phyloP scores from a whole-genome alignment of 805 yeast species.

The Nematodospora valgi region DNA sequence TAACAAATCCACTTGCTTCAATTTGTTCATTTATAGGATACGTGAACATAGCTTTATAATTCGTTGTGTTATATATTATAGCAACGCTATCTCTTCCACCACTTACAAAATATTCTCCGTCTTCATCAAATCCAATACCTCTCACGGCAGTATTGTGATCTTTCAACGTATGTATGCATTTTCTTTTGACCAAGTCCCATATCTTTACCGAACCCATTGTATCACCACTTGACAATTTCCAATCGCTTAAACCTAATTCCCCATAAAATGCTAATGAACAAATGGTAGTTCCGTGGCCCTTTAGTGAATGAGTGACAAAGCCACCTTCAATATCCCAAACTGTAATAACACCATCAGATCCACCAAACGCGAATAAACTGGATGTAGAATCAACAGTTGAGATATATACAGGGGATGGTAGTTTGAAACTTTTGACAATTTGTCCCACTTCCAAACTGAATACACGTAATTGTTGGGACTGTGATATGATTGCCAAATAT shows the following conservation, averaged over 20 bases:
- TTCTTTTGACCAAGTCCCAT: slow-evolving; percentile 73
- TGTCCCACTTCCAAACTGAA: slow-evolving; percentile 43
- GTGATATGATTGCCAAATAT: slow-evolving; percentile 69
- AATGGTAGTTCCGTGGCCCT: slow-evolving; percentile 90
- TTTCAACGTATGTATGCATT: slow-evolving; percentile 54
- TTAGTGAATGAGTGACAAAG: slow-evolving; percentile 80
- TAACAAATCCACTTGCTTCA: slow-evolving; percentile 61
- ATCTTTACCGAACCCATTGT: slow-evolving; percentile 53
- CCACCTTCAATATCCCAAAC: slow-evolving; percentile 93
- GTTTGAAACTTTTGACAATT: slow-evolving; percentile 50
- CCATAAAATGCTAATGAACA: slow-evolving; percentile 76
- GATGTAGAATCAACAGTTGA: slow-evolving; percentile 76
- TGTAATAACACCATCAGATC: slow-evolving; percentile 87
- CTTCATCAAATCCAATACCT: slow-evolving; percentile 63
- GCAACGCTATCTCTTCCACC: slow-evolving; percentile 89
- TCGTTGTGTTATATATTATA: slow-evolving; percentile 53
- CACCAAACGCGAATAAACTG: slow-evolving; percentile 87
- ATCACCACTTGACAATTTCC: slow-evolving; percentile 78
- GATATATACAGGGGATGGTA: slow-evolving; percentile 80
- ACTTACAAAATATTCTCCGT: slow-evolving; percentile 57
- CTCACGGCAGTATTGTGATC: slow-evolving; percentile 87
- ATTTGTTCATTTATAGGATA: slow-evolving; percentile 71
- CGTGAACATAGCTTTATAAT: slow-evolving; percentile 57
- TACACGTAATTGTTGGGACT: slow-evolving; percentile 76
- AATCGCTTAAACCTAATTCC: slow-evolving; percentile 48